Conservation (phyloP, 768 basidiomycete genomes). For the Suillus clintonianus region DNA sequence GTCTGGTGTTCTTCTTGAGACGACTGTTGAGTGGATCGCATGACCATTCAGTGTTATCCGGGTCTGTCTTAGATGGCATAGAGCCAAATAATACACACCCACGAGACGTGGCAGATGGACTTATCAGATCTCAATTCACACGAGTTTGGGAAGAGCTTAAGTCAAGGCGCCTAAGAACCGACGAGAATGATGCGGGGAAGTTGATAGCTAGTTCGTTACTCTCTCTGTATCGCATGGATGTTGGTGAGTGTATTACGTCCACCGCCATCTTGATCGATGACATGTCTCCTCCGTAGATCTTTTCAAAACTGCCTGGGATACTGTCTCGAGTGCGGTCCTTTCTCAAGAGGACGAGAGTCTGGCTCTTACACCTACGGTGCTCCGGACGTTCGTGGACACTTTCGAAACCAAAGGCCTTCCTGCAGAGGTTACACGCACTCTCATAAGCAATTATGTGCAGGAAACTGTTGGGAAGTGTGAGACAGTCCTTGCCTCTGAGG, state of each 20-base stretch:
- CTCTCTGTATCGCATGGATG: conserved; percentile 22
- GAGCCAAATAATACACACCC: conserved; percentile 3
- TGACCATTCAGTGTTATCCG: conserved; percentile 9
- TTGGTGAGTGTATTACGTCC: conserved; percentile 23
- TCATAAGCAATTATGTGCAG: conserved; percentile 17
- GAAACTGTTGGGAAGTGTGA: conserved; percentile 33
- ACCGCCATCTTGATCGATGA: not conserved
- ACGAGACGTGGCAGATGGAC: conserved; percentile 8
- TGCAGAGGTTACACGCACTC: conserved; percentile 34
- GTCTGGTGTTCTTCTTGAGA: conserved; percentile 56
- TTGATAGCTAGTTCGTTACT: conserved; percentile 45
- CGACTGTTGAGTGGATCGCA: conserved; percentile 34
- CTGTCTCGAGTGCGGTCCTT: conserved; percentile 30
- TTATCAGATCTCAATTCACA: conserved; percentile 49
- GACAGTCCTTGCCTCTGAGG: conserved; percentile 16
- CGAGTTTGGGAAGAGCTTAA: conserved; percentile 52
- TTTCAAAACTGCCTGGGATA: conserved; percentile 51
- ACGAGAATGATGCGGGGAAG: conserved; percentile 43
- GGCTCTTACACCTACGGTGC: conserved; percentile 2
- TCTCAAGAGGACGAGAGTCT: conserved; percentile 1
- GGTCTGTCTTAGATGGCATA: conserved; percentile 4
- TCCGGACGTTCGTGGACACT: not conserved
- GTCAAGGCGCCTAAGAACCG: conserved; percentile 46
- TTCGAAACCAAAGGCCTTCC: conserved; percentile 38
- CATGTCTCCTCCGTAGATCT: conserved; percentile 34